Base-by-base conservation (phyloP, 2,329 filamentous ascomycete genomes). In the Aureobasidium lini region DNA sequence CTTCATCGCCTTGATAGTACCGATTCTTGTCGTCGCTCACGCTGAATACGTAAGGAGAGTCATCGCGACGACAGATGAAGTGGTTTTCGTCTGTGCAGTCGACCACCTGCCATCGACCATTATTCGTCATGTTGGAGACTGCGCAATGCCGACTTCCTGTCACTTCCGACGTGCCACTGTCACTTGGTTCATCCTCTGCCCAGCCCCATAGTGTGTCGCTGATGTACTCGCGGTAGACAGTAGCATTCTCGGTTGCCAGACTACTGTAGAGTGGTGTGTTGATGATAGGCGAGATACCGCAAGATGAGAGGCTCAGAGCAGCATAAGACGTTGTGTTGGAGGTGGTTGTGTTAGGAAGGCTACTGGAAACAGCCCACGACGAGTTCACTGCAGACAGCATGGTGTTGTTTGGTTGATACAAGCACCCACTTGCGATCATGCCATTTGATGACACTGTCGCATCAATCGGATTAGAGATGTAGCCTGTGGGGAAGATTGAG, bases 271-370 rank as follows among this genome's bases (percentile, higher is more conserved):
- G 72, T 1, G 82, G 82, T 23, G 68, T 66, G 66, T 87, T 86
- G 8, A 87, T 73, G 2, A 81, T 70, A 0, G 84, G 78, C 1
- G 83, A 83, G 42, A 87, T 78, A 15, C 85, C 85, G 66, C 85
- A 88, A 9, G 73, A 70, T 4, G 79, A 82, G 13, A 79, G 67
- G n/a, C 65, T 64, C 8, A 39, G 31, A 6, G 40, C 48, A 31
- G 43, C 47, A 3, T 50, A 34, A 4, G 63, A 47, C 32, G 37
- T 69, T 16, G 53, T 62, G 11, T 61, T 18, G 9, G 48, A 23
- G 52, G 60, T 16, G 61, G 68, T 54, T 60, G 61, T 40, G 40
- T 63, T 62, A 5, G 62, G 60, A 15, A 44, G 48, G 28, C 34
- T 29, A 40, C 39, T 59, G 9, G 57, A 44, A 7, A 72, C 62